Percentiles rank a stretch among this genome's conserved stretches.
Evolutionary conservation across 495 filamentous ascomycete species (phyloP).

Genomic region (Aspergillus carlsbadensis): DNA sequence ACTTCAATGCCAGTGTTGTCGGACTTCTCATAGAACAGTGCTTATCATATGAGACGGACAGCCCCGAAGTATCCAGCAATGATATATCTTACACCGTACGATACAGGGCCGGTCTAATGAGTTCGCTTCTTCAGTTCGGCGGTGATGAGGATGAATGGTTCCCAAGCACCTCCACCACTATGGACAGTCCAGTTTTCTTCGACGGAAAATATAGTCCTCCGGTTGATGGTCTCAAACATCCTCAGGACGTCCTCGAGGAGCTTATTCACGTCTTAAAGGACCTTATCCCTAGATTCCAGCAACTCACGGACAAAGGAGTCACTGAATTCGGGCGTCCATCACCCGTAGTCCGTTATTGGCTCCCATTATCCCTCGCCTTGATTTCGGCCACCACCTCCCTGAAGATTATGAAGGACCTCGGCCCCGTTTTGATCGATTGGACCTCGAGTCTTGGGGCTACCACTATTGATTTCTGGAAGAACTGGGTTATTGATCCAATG

Average conservation of each 20-base stretch:
- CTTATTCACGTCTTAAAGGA: constrained; percentile 62
- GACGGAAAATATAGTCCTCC: constrained; percentile 32
- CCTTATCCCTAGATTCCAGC: constrained; percentile 59
- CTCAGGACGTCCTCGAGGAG: constrained; percentile 61
- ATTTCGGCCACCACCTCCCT: constrained; percentile 80
- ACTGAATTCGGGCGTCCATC: constrained; percentile 71
- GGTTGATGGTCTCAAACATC: constrained; percentile 33
- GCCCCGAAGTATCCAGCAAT: constrained; percentile 28
- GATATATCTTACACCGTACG: constrained; percentile 69
- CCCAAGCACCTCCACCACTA: constrained; percentile 66
- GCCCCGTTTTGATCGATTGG: constrained; percentile 74
- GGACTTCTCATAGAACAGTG: constrained; percentile 84
- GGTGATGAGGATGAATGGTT: constrained; percentile 47
- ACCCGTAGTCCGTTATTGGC: constrained; percentile 80
- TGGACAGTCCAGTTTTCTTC: constrained; percentile 58
- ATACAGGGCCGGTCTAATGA: constrained; percentile 75
- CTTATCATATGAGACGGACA: constrained; percentile 55
- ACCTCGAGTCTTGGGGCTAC: constrained; percentile 72
- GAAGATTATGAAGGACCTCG: constrained; percentile 67
- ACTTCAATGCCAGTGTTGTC: constrained; percentile 80
- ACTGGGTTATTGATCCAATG: constrained; percentile 88
- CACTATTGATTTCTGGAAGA: constrained; percentile 83
- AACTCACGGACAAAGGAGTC: constrained; percentile 47
- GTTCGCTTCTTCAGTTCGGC: constrained; percentile 61
- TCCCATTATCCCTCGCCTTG: constrained; percentile 59